These are phyloP conservation scores for Soucietia sequanensis DNA, from an alignment of 805 yeast species.

Conservation along the genomic window DNA sequence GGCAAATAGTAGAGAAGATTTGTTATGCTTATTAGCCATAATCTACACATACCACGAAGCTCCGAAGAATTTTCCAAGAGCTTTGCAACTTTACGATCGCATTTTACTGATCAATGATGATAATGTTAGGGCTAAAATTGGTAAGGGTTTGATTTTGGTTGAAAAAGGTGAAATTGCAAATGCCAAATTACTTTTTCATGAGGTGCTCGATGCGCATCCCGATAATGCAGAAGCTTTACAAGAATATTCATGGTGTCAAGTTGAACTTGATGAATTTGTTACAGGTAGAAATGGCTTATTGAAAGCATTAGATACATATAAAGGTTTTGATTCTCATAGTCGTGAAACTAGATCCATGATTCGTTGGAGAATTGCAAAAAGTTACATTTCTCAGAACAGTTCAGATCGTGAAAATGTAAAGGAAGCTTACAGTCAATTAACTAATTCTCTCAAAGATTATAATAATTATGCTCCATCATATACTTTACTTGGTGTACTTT, in stretches of 20 bases:
- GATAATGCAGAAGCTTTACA: slow-evolving; percentile 56
- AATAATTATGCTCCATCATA: slow-evolving; percentile 75
- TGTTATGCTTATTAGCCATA: slow-evolving; percentile 67
- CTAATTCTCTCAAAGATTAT: slow-evolving; percentile 61
- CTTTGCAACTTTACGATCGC: slow-evolving; percentile 66
- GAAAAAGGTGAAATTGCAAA: slow-evolving; percentile 57
- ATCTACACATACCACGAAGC: slow-evolving; percentile 84
- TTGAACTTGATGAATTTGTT: slow-evolving; percentile 49
- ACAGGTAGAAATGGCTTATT: slow-evolving; percentile 54
- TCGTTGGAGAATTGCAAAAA: slow-evolving; percentile 73
- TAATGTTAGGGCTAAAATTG: slow-evolving; percentile 66
- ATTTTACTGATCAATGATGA: slow-evolving; percentile 46
- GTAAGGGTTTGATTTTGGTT: slow-evolving; percentile 74
- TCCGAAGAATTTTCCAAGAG: slow-evolving; percentile 80
- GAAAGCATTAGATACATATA: slow-evolving; percentile 39
- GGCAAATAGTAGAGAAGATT: slow-evolving; percentile 52
- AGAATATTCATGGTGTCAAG: slow-evolving; percentile 78
- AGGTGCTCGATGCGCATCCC: slow-evolving; percentile 50
- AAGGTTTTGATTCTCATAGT: slow-evolving; percentile 52
- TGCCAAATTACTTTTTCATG: slow-evolving; percentile 54
- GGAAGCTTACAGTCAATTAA: slow-evolving; percentile 55
- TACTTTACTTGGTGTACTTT: slow-evolving; percentile 77
- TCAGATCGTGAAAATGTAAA: slow-evolving; percentile 24
- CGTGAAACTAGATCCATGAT: slow-evolving; percentile 57
- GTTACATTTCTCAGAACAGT: slow-evolving; percentile 42